Conservation (phyloP, 331 rosid genomes). For the Quercus lobata region DNA sequence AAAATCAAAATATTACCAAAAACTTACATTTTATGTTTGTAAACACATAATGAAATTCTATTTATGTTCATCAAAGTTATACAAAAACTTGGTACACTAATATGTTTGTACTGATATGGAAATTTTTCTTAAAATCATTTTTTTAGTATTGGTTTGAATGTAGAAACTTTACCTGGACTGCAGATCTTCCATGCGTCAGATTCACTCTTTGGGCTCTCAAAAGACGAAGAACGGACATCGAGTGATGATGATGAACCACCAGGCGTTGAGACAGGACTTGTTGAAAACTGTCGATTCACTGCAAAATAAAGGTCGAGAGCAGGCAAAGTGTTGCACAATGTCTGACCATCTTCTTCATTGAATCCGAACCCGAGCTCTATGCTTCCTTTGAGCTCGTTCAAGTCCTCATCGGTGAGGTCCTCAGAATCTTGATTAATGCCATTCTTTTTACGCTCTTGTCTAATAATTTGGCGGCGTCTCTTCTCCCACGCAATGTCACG, state of each 20-base stretch:
- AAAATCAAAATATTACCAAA: not conserved
- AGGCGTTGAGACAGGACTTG: constrained; percentile 58
- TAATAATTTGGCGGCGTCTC: constrained; percentile 43
- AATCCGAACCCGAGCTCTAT: constrained; percentile 93
- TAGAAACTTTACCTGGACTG: constrained; percentile 51
- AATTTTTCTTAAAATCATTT: too few relatives aligned
- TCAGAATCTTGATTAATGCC: constrained; percentile 22
- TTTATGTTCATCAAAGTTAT: not conserved
- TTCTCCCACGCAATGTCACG: constrained; percentile 85
- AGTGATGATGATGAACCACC: constrained; percentile 41
- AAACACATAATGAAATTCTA: not conserved
- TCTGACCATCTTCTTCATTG: constrained; percentile 83
- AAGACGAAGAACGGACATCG: constrained; percentile 41
- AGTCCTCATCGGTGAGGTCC: constrained; percentile 65
- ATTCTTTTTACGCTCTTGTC: constrained; percentile 38
- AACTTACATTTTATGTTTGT: not conserved
- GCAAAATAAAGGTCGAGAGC: constrained; percentile 94
- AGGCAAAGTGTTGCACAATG: constrained; percentile 68
- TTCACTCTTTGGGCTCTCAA: constrained; percentile 45
- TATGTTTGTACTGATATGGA: too few relatives aligned
- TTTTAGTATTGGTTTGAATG: not conserved
- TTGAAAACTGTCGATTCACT: constrained; percentile 61
- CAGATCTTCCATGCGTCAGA: constrained; percentile 80
- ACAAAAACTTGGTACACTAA: too few relatives aligned
- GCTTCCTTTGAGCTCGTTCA: constrained; percentile 74